phyloP scores from a whole-genome alignment of 2,329 filamentous ascomycete species.

The Phyllosticta paracitricarpa region DNA sequence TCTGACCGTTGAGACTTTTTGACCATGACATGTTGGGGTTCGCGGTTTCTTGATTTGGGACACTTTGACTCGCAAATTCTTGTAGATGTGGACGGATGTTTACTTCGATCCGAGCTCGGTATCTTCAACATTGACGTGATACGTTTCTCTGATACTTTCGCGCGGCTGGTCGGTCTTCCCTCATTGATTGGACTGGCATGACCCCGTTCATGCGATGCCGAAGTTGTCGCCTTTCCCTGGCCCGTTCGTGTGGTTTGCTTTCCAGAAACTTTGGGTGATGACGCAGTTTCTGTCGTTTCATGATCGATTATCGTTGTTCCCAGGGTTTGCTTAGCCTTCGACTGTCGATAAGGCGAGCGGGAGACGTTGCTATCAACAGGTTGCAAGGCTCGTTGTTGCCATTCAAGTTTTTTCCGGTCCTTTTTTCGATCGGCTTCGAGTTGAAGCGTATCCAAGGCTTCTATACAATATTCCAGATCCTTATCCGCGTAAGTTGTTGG shows the following conservation, averaged over 20 bases:
- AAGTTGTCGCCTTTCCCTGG: no score
- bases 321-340: background rate
- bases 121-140: background rate
- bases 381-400: background rate
- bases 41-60: background rate
- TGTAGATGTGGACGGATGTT: background rate
- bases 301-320: no score
- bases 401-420: background rate
- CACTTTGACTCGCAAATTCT: background rate
- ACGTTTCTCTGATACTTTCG: background rate
- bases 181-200: no score
- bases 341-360: background rate
- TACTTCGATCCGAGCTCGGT: background rate
- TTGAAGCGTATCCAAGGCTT: background rate
- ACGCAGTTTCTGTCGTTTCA: background rate
- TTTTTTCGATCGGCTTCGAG: background rate
- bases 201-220: no score
- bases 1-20: background rate
- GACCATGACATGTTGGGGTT: background rate
- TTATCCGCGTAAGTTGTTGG: background rate
- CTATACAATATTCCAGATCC: background rate
- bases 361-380: background rate
- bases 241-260: no score
- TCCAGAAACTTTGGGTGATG: background rate
- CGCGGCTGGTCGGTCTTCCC: no score